phyloP scores from a whole-genome alignment of 768 basidiomycete species.

The Trametes coccinea region DNA sequence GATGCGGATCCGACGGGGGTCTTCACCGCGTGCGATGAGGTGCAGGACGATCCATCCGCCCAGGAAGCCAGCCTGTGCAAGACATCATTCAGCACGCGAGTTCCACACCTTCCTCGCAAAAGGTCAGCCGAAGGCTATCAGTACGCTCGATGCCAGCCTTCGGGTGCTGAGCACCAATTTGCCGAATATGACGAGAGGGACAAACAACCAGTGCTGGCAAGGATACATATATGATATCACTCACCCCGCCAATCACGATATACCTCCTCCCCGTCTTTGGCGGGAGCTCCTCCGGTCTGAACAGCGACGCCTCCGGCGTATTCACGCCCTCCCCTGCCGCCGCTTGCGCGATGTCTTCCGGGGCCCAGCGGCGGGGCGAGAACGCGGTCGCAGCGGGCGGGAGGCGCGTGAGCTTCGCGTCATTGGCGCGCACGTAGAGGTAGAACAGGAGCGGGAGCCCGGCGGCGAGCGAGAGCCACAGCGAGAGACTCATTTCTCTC shows the following conservation, averaged over 20 bases:
- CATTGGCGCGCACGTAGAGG: conserved; percentile 53
- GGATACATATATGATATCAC: conserved; percentile 26
- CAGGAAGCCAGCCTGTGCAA: conserved; percentile 63
- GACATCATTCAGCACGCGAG: neutral
- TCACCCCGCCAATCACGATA: conserved; percentile 74
- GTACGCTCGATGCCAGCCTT: too few species aligned
- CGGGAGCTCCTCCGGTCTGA: conserved; percentile 50
- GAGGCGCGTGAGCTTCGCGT: conserved; percentile 49
- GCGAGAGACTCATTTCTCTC: conserved; percentile 1
- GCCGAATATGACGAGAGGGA: too few species aligned
- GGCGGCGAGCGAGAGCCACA: conserved; percentile 17
- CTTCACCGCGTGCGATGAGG: conserved; percentile 69
- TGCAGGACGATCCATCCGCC: conserved; percentile 79
- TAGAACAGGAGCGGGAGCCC: conserved; percentile 24
- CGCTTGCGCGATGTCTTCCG: conserved; percentile 40
- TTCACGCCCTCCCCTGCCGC: conserved; percentile 38
- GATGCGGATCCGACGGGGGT: conserved; percentile 61
- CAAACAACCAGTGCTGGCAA: too few species aligned
- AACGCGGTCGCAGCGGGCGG: conserved; percentile 50
- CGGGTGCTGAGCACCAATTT: too few species aligned
- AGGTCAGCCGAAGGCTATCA: too few species aligned
- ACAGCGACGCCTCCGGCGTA: conserved; percentile 26
- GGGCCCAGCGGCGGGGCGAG: conserved; percentile 53
- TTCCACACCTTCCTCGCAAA: too few species aligned
- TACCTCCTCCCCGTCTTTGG: conserved; percentile 73